Percentiles rank a stretch among this genome's conserved stretches.
phyloP scores from a whole-genome alignment of 2,329 filamentous ascomycete species.

The Didymella keratinophila region DNA sequence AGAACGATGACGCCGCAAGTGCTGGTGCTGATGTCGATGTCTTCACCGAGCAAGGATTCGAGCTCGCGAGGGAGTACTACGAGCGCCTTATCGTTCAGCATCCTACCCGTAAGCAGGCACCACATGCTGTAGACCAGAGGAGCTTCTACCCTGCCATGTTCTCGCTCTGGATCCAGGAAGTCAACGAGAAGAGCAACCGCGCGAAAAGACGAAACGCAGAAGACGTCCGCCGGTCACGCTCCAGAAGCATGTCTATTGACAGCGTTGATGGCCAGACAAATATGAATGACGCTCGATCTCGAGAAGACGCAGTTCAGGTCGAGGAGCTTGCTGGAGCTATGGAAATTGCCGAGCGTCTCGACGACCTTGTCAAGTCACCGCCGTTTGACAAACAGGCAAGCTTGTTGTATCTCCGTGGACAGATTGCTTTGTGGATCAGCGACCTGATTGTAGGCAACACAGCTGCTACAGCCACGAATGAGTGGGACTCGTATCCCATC shows the following conservation, averaged over 20 bases:
- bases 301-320: conserved; percentile 51
- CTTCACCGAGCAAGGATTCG: conserved; percentile 58
- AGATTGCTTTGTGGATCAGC: conserved; percentile 76
- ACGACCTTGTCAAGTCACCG: conserved; percentile 71
- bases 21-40: conserved; percentile 17
- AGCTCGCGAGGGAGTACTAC: conserved; percentile 72
- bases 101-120: conserved; percentile 68
- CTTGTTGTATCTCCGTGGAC: conserved; percentile 74
- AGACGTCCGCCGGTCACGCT: conserved; percentile 10
- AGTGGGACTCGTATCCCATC: conserved; percentile 24
- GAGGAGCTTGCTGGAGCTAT: conserved; percentile 67
- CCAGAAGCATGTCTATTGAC: conserved; percentile 27
- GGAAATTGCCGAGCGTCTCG: conserved; percentile 73
- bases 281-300: conserved; percentile 18
- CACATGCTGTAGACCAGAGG: conserved; percentile 68
- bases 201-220: conserved; percentile 25
- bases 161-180: conserved; percentile 79
- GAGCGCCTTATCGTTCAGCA: conserved; percentile 79
- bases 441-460: conserved; percentile 65
- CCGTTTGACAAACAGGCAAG: conserved; percentile 74
- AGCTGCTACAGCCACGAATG: conserved; percentile 21
- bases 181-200: conserved; percentile 66
- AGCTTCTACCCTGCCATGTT: conserved; percentile 86
- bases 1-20: neutral
- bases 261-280: conserved; percentile 9